Conservation (phyloP, 495 filamentous ascomycete genomes). For the Hyaloscypha finlandica region DNA sequence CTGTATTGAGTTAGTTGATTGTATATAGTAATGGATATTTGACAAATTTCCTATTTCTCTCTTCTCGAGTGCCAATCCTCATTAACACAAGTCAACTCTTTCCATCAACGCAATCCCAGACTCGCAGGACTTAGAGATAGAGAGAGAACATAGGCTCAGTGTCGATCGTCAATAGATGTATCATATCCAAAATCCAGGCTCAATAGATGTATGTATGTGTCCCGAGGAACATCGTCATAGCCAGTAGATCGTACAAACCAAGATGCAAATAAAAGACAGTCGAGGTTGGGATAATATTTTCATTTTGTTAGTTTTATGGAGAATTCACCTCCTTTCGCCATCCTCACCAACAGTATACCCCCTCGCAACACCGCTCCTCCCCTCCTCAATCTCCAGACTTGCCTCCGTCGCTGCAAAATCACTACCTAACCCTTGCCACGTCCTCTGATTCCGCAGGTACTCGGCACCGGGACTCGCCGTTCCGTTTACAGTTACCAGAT, state of each 20-base stretch:
- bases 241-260: background rate
- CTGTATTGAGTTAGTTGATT: background rate
- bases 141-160: background rate
- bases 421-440: conserved; percentile 89
- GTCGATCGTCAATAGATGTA: background rate
- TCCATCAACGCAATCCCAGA: background rate
- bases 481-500: conserved; percentile 75
- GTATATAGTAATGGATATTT: background rate
- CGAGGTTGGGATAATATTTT: background rate
- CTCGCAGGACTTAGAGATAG: background rate
- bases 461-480: conserved; percentile 89
- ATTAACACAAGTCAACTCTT: no score
- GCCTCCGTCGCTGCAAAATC: conserved; percentile 57
- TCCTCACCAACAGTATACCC: conserved; percentile 78
- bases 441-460: conserved; percentile 77
- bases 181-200: background rate
- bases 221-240: background rate
- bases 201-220: no score
- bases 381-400: conserved; percentile 68
- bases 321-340: conserved; percentile 12
- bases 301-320: background rate
- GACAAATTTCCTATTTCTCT: background rate
- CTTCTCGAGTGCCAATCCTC: no score
- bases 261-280: no score
- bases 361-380: conserved; percentile 84